phyloP scores from a whole-genome alignment of 1,284 basidiomycete species.

The Trametes hirsuta region DNA sequence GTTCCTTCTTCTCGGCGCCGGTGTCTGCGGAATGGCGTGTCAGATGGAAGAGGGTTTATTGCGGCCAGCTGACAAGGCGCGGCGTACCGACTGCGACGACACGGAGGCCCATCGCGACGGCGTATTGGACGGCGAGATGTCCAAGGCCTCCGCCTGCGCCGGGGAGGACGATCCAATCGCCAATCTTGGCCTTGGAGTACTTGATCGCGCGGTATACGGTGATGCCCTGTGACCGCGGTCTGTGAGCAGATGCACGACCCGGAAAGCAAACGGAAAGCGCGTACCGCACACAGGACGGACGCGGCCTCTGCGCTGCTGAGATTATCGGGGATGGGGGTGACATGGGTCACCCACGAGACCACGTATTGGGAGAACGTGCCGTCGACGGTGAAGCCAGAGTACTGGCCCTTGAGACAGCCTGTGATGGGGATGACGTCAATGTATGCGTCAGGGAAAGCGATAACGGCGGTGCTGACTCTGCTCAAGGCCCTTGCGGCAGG shows the following conservation, averaged over 20 bases:
- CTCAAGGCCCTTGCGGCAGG: constrained; percentile 74
- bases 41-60: neutral
- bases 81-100: constrained; percentile 75
- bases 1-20: constrained; percentile 74
- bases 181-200: constrained; percentile 68
- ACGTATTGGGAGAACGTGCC: constrained; percentile 87
- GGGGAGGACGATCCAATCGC: constrained; percentile 82
- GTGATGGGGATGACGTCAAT: constrained; percentile 22
- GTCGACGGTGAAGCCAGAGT: constrained; percentile 77
- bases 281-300: constrained; percentile 81
- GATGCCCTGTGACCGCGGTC: constrained; percentile 52
- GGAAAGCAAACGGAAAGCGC: constrained; percentile 7
- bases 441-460: constrained; percentile 4
- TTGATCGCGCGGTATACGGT: constrained; percentile 88
- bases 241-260: neutral
- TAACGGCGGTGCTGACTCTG: constrained; percentile 50
- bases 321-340: constrained; percentile 76
- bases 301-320: constrained; percentile 74
- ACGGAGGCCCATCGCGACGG: constrained; percentile 72
- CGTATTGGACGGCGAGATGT: constrained; percentile 80
- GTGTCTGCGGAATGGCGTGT: constrained; percentile 48
- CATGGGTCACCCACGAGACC: constrained; percentile 42
- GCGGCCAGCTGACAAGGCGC: neutral
- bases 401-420: constrained; percentile 66
- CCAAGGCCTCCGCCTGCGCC: constrained; percentile 80